Evolutionary conservation across 768 basidiomycete genomes (phyloP).

Genomic region (Pleurotus ostreatus): DNA sequence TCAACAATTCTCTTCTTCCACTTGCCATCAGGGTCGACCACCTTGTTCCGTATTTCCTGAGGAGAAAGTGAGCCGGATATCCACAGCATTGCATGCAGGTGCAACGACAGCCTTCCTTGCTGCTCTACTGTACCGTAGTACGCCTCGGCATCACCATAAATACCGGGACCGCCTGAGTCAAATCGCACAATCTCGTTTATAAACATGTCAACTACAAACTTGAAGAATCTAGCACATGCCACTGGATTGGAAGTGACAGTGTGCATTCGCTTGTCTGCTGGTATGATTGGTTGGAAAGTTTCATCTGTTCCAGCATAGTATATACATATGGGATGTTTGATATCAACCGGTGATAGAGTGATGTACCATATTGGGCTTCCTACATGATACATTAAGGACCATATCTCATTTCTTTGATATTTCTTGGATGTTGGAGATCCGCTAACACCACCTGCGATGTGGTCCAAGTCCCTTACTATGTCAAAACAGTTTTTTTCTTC

Average conservation of each 20-base stretch:
- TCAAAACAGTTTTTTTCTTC: slow-evolving; percentile 17
- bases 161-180: slow-evolving; percentile 11
- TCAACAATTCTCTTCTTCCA: slow-evolving; percentile 13
- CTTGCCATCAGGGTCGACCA: slow-evolving; percentile 5
- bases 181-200: slow-evolving; percentile 25
- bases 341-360: background rate
- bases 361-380: background rate
- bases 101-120: slow-evolving; percentile 31
- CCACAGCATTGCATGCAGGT: slow-evolving; percentile 33
- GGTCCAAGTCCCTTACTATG: slow-evolving; percentile 17
- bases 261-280: slow-evolving; percentile 1
- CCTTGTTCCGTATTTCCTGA: slow-evolving; percentile 23
- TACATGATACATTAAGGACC: background rate
- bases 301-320: slow-evolving; percentile 26
- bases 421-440: slow-evolving; percentile 22
- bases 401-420: slow-evolving; percentile 2
- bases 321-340: slow-evolving; percentile 15
- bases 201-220: slow-evolving; percentile 23
- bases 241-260: slow-evolving; percentile 20
- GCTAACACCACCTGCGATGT: slow-evolving; percentile 12
- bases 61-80: slow-evolving; percentile 21
- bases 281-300: slow-evolving; percentile 15
- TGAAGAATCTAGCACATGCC: slow-evolving; percentile 26
- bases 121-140: slow-evolving; percentile 38
- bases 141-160: slow-evolving; percentile 23